These are phyloP conservation scores for Ophiosphaerella narmari DNA, from an alignment of 2,329 filamentous ascomycete species.

Conservation along the genomic window DNA sequence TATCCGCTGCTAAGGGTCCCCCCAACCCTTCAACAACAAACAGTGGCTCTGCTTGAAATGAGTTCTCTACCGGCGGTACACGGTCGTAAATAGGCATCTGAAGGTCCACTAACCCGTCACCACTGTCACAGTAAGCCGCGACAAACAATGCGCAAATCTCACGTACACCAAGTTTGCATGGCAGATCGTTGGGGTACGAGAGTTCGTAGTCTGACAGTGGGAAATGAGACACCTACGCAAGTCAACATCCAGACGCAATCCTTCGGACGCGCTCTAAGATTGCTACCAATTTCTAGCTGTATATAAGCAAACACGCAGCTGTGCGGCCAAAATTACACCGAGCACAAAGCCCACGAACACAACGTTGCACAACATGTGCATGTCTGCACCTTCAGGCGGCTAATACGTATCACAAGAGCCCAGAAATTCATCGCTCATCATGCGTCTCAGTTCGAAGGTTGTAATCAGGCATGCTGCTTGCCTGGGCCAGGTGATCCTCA, in stretches of 20 bases:
- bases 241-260: slow-evolving; percentile 19
- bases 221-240: slow-evolving; percentile 29
- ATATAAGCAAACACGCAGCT: not conserved
- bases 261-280: slow-evolving; percentile 29
- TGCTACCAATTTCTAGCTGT: slow-evolving; percentile 20
- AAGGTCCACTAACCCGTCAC: slow-evolving; percentile 9
- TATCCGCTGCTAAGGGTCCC: slow-evolving; percentile 29
- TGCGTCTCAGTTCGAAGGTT: slow-evolving; percentile 14
- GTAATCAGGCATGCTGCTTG: slow-evolving; percentile 5
- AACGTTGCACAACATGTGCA: not conserved
- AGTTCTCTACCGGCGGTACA: slow-evolving; percentile 9
- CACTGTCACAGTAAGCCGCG: slow-evolving; percentile 8
- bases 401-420: slow-evolving; percentile 8
- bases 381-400: slow-evolving; percentile 8
- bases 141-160: not conserved
- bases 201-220: slow-evolving; percentile 12
- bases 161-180: slow-evolving; percentile 6
- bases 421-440: not conserved
- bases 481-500: not conserved
- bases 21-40: slow-evolving; percentile 16
- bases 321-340: slow-evolving; percentile 7
- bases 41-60: slow-evolving; percentile 29
- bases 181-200: not conserved
- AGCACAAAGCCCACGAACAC: not conserved
- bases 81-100: slow-evolving; percentile 10